Base-by-base conservation (phyloP, 1,284 basidiomycete species). In the Moesziomyces sp. region DNA sequence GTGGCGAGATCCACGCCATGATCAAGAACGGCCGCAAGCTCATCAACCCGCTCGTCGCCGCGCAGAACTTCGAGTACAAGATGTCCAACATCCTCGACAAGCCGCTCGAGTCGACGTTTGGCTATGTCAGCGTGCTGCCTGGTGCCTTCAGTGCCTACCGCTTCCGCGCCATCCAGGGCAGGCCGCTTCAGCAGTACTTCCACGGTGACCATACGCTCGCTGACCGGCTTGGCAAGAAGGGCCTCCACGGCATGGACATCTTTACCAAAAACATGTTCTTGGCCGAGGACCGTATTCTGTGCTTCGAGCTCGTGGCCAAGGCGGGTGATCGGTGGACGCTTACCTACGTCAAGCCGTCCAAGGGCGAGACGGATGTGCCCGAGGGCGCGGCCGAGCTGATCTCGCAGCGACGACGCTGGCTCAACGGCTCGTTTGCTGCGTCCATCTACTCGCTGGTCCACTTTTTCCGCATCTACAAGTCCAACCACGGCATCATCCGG, bases 31-130 rank as follows among this genome's bases (percentile, higher is more conserved):
- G 82, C 19, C 58, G 65, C 26, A 84, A 82, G 69, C 77, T 84
- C n/a, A 50, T 84, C 64, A 84, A 84, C 58, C 82, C 81, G 13
- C 71, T 84, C 1, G 82, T 84, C 3, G 93, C 93, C 6, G 92
- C 93, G 18, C 93, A 95, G 86, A 94, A 95, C 84, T 95, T 95
- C 71, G 94, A 97, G 86, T 97, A 97, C 87, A 97, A 97, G 88
- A 95, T 96, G 91, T 91, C 90, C 51, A 95, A 84, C 57, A 78
- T 78, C 26, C 74, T 80, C 34, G 93, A 94, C 82, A 94, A 96
- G 85, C 95, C 95, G 3, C 87, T 96, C 48, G 95, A 98, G 85
- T 94, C 92, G 79, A 91, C 90, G 71, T 98, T 98, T 81, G 96
- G 95, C 55, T 98, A 97, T 66, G 81, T 84, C 21, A 94, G 93